Conservation (phyloP, 768 basidiomycete species). For the Lactarius pseudohatsudake region DNA sequence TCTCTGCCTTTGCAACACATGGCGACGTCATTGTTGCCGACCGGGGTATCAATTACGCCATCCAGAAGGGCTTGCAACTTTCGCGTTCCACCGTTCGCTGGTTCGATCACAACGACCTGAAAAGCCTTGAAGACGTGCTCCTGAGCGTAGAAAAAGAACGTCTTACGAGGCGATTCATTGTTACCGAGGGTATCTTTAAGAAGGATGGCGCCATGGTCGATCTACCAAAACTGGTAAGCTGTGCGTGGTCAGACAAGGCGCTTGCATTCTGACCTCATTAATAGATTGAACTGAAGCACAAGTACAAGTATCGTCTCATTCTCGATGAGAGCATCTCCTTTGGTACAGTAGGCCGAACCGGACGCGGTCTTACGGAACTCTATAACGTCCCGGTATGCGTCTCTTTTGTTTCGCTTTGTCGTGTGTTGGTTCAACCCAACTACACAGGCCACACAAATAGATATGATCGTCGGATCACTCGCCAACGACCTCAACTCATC, state of each 20-base stretch:
- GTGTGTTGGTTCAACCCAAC: background rate
- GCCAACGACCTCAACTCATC: conserved; percentile 78
- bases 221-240: conserved; percentile 82
- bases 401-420: too few relatives aligned
- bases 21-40: conserved; percentile 98
- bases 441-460: conserved; percentile 56
- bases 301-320: conserved; percentile 94
- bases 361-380: conserved; percentile 91
- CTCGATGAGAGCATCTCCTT: conserved; percentile 95
- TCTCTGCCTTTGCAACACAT: conserved; percentile 96
- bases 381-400: conserved; percentile 84
- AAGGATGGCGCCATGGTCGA: conserved; percentile 92
- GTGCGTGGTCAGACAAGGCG: background rate
- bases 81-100: conserved; percentile 88
- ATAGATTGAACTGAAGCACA: conserved; percentile 90
- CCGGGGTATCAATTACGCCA: conserved; percentile 88
- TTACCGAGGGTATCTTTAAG: conserved; percentile 97
- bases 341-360: conserved; percentile 88
- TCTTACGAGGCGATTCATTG: conserved; percentile 88
- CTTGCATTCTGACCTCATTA: background rate
- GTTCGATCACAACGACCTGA: conserved; percentile 95
- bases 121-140: conserved; percentile 88
- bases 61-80: conserved; percentile 97
- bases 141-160: conserved; percentile 83
- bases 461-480: conserved; percentile 90